Evolutionary conservation across 1,284 basidiomycete species (phyloP), one percentile per base, ranked within the genome.

Genomic region (Naganishia albida): DNA sequence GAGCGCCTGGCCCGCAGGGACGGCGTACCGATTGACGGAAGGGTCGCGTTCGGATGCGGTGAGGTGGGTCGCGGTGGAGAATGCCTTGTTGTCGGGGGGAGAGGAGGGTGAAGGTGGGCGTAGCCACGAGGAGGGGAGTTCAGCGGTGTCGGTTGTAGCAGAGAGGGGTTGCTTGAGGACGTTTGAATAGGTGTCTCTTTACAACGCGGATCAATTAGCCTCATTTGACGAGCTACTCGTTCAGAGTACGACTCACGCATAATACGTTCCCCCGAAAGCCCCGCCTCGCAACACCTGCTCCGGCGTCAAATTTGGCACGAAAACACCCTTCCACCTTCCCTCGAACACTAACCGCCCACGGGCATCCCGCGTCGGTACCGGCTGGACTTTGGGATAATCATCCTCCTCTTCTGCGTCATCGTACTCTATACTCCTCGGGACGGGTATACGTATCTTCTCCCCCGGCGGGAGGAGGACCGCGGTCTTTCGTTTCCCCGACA

Each of bases 261-360:
- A 82, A 60, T 79, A 78, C 0, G 72, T 77, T 1, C 81, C 81
- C 1, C 79, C 81, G 63, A 81, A 82, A 7, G 80, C 79, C 3
- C 81, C 81, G 0, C 76, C 77, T 12, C 69, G 64, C 30, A 82
- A 76, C 72, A 82, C 78, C 70, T 82, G 80, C 51, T 79, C 75
- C 0, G 81, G 81, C 1, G 81, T 81, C 23, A 82, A 60, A 68
- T 82, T 82, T 10, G 81, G 81, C 39, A 72, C 76, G 68, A 82
- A 82, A 38, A 77, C 71, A 3, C 66, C 72, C 46, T 64, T 62
- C 70, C 74, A 80, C 25, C 75, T 68, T 1, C 77, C 72, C 52
- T 81, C 76, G 66, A 82, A 82, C 0, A 76, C 25, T 44, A 82
- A 59, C 30, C 66, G 70, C 2, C 80, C 80, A 60, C 75, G 72